A percentile compares a stretch with the other conserved stretches of the same genome.
These are phyloP conservation scores for Penicillium sp. DNA, from an alignment of 2,329 filamentous ascomycete species.

Conservation along the genomic window DNA sequence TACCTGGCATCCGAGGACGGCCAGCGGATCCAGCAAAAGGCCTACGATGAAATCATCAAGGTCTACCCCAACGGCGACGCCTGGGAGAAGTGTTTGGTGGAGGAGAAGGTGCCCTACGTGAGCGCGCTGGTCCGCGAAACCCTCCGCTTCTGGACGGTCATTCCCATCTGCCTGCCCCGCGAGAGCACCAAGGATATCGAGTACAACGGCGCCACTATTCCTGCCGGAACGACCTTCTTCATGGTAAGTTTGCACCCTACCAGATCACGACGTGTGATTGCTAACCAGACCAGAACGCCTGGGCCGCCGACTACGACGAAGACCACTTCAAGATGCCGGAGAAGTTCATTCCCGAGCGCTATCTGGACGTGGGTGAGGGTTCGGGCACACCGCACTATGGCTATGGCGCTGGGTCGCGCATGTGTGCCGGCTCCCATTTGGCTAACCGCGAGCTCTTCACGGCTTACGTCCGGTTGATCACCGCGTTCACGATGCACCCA, in stretches of 20 bases:
- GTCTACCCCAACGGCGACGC: conserved; percentile 65
- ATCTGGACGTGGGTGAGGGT: conserved; percentile 47
- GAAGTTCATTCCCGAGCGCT: conserved; percentile 61
- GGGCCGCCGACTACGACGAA: conserved; percentile 64
- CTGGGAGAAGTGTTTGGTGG: conserved; percentile 62
- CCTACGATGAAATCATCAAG: conserved; percentile 60
- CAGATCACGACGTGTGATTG: too few species aligned
- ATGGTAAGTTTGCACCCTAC: conserved; percentile 44
- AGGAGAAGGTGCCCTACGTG: conserved; percentile 69
- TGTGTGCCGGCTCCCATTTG: conserved; percentile 56
- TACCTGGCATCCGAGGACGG: conserved; percentile 62
- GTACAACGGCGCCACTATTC: conserved; percentile 59
- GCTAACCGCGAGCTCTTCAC: conserved; percentile 57
- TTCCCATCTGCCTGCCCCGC: conserved; percentile 67
- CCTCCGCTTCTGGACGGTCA: conserved; percentile 68
- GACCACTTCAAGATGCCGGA: conserved; percentile 58
- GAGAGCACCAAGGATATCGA: conserved; percentile 63
- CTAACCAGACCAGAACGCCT: conserved; percentile 51
- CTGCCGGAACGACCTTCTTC: conserved; percentile 69
- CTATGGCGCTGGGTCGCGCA: conserved; percentile 55
- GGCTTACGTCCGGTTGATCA: conserved; percentile 51
- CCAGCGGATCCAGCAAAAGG: conserved; percentile 60
- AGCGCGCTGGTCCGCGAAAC: conserved; percentile 71
- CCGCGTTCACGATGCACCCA: conserved; percentile 49
- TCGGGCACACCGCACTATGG: conserved; percentile 53